Evolutionary conservation across 495 filamentous ascomycete species (phyloP).

Genomic region (Penicillium atrosanguineum): DNA sequence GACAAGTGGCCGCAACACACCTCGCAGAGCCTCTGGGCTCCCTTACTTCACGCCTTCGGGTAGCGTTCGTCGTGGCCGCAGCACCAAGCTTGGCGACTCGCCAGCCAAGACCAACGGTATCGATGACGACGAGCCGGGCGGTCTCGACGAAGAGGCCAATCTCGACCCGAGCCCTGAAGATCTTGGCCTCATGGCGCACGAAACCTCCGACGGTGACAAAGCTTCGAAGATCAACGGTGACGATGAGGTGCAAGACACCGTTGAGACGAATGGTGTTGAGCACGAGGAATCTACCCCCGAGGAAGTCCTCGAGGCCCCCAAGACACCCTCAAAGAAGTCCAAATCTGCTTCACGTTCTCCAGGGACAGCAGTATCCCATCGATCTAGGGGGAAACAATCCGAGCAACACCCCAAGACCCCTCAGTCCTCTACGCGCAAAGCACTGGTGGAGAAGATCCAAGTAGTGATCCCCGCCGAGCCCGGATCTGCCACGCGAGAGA

Average conservation of each 20-base stretch:
- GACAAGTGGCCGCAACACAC: constrained; percentile 38
- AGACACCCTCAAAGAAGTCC: constrained; percentile 18
- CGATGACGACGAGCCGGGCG: constrained; percentile 12
- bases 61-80: constrained; percentile 38
- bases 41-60: constrained; percentile 27
- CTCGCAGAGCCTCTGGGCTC: constrained; percentile 32
- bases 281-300: constrained; percentile 16
- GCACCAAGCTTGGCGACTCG: constrained; percentile 32
- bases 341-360: constrained; percentile 19
- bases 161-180: constrained; percentile 21
- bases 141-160: constrained; percentile 26
- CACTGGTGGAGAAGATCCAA: constrained; percentile 41
- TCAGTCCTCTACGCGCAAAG: constrained; percentile 35
- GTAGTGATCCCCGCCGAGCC: constrained; percentile 33
- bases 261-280: constrained; percentile 27
- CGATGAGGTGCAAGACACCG: not conserved
- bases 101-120: constrained; percentile 25
- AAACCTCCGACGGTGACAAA: not conserved
- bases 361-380: constrained; percentile 14
- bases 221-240: constrained; percentile 6
- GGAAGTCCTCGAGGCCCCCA: constrained; percentile 3
- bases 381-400: constrained; percentile 19
- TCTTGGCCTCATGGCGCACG: constrained; percentile 7
- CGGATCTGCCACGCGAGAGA: constrained; percentile 9
- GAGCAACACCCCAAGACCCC: constrained; percentile 22